phyloP scores from a whole-genome alignment of 179 eudicot species.

The Dionaea muscipula region DNA sequence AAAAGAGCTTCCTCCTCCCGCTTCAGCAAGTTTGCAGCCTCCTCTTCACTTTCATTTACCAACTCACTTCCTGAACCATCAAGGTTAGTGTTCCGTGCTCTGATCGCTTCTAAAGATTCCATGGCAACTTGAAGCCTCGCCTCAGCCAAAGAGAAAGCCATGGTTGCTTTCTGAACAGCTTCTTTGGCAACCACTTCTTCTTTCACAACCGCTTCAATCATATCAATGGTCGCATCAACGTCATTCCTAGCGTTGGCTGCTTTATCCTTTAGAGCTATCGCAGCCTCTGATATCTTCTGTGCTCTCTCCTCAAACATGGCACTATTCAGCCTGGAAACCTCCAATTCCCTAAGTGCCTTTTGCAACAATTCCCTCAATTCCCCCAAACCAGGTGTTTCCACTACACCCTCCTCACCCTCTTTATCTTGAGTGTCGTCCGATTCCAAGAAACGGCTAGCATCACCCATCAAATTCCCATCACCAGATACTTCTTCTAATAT shows the following conservation, averaged over 20 bases:
- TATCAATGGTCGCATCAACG: slow-evolving; percentile 30
- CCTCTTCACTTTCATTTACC: slow-evolving; percentile 31
- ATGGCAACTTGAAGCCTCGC: slow-evolving; percentile 63
- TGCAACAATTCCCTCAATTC: slow-evolving; percentile 49
- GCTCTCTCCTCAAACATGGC: slow-evolving; percentile 84
- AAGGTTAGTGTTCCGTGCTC: slow-evolving; percentile 20
- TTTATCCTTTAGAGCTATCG: slow-evolving; percentile 71
- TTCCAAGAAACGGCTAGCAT: slow-evolving; percentile 18
- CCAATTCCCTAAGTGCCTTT: slow-evolving; percentile 67
- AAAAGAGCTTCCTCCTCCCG: slow-evolving; percentile 45
- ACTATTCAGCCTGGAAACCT: slow-evolving; percentile 63
- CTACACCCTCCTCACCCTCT: slow-evolving; percentile 29
- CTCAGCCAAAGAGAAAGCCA: slow-evolving; percentile 80
- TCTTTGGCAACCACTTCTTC: slow-evolving; percentile 65
- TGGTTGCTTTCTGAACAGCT: slow-evolving; percentile 65
- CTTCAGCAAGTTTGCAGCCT: slow-evolving; percentile 22
- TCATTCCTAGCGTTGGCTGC: slow-evolving; percentile 55
- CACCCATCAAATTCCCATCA: slow-evolving; percentile 25
- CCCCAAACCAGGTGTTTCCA: slow-evolving; percentile 35
- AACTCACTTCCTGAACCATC: slow-evolving; percentile 24
- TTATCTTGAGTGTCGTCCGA: slow-evolving; percentile 26
- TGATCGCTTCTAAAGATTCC: slow-evolving; percentile 49
- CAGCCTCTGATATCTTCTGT: slow-evolving; percentile 73
- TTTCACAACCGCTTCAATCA: slow-evolving; percentile 39
- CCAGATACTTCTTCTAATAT: slow-evolving; percentile 26